These are phyloP conservation scores for Cnidoscolus chayamansa DNA, from an alignment of 441 rosid genomes.

Conservation along the genomic window DNA sequence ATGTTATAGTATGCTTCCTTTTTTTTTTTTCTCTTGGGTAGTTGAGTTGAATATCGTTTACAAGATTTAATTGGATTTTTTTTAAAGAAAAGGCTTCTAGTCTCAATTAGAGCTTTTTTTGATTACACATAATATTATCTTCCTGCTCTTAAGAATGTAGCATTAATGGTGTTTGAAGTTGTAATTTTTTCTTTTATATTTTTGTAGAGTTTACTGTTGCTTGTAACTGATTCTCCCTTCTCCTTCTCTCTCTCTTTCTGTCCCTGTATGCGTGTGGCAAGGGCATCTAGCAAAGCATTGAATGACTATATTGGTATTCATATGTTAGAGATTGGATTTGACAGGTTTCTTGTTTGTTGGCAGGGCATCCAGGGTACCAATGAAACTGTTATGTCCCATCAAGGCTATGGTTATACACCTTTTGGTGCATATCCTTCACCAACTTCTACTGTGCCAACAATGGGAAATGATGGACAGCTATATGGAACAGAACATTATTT, in stretches of 20 bases:
- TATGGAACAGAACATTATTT: constrained; percentile 74
- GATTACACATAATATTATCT: background rate
- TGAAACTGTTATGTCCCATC: constrained; percentile 49
- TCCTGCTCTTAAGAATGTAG: background rate
- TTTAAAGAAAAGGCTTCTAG: background rate
- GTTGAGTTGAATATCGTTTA: background rate
- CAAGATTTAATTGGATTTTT: background rate
- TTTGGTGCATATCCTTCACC: constrained; percentile 55
- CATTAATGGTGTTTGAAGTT: background rate
- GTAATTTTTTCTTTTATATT: background rate
- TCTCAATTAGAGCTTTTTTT: background rate
- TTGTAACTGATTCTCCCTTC: background rate
- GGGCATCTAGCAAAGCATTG: background rate
- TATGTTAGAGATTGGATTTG: background rate
- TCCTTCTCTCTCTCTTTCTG: background rate
- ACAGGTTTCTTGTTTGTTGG: constrained; percentile 8
- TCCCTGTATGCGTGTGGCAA: background rate
- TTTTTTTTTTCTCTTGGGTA: background rate
- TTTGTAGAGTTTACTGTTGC: background rate
- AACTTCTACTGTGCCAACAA: constrained; percentile 51
- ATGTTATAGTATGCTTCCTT: no score
- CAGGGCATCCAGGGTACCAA: constrained; percentile 63
- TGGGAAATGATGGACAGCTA: constrained; percentile 54
- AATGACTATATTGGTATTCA: background rate
- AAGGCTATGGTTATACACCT: constrained; percentile 55